These are phyloP conservation scores for Euptelea pleiosperma DNA, from an alignment of 164 flowering plant species.

Conservation along the genomic window DNA sequence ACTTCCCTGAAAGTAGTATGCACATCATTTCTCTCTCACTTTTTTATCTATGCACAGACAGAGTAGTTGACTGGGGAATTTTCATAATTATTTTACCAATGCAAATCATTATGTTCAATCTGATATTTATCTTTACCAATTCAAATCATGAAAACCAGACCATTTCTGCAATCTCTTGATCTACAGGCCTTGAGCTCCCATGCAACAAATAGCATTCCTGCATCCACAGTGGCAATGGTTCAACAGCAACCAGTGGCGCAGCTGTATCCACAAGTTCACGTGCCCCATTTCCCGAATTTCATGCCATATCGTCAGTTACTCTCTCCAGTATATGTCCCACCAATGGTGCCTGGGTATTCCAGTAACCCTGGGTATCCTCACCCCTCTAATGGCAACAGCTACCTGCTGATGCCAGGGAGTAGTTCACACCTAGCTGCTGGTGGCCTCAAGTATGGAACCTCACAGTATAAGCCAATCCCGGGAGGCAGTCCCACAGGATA, in stretches of 20 bases:
- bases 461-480: conserved; percentile 80
- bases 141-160: too few species aligned
- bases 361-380: conserved; percentile 73
- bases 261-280: conserved; percentile 88
- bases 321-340: conserved; percentile 89
- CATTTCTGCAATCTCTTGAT: not conserved
- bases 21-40: too few species aligned
- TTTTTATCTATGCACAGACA: too few species aligned
- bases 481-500: conserved; percentile 68
- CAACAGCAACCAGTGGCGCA: conserved; percentile 73
- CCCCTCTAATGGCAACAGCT: conserved; percentile 77
- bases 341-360: conserved; percentile 91
- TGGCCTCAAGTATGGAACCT: conserved; percentile 74
- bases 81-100: too few species aligned
- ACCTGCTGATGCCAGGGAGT: conserved; percentile 82
- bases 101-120: too few species aligned
- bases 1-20: too few species aligned
- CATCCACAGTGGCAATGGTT: conserved; percentile 61
- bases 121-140: too few species aligned
- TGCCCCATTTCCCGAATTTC: conserved; percentile 67
- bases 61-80: too few species aligned
- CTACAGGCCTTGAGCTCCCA: conserved; percentile 60
- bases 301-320: conserved; percentile 84
- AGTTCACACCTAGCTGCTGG: conserved; percentile 64
- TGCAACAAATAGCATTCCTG: conserved; percentile 46